Evolutionary conservation across 129 eudicot genomes (phyloP), one percentile per base, ranked within the genome.

Genomic region (Kitagawia praeruptora): DNA sequence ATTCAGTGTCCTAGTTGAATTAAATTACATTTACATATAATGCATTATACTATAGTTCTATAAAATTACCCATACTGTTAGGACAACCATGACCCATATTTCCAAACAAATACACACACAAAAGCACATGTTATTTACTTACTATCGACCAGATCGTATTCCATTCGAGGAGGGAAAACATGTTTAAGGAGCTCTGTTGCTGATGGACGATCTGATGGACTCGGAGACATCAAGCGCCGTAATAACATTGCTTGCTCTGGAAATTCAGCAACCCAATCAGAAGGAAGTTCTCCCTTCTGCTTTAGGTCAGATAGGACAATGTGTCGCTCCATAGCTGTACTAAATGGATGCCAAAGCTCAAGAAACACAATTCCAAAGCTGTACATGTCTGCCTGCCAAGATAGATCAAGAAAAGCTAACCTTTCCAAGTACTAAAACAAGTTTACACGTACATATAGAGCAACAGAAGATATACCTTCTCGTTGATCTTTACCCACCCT

Each of bases 271-370:
- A 82, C 90, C 98, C 98, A 95, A 28, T 81, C 89, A 15, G 88
- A 81, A 85, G 98, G 98, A 81, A 92, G 90, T 70, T 88, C 90
- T 70, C 94, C 89, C 81, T 86, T 88, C 82, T 87, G 87, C 84
- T 92, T 95, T 79, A 95, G 83, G 81, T 95, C 96, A 19, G 97
- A 90, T 74, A 95, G 97, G 78, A 95, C 87, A 69, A 86, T 8
- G 81, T 95, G 97, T 72, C 97, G 81, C 83, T 95, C 98, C 98
- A 92, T 92, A 85, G 93, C 97, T 23, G 98, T 95, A 81, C 88
- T 93, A 82, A 95, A 95, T 18, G 98, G 98, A 81, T 95, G 98
- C 98, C 98, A 95, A 38, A 95, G 85, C 85, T 95, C 98, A 78
- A 95, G 81, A 86, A 92, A 95, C 44, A 95, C 90, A 80, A 95